Evolutionary conservation across 768 basidiomycete species (phyloP).

Genomic region (Phanerodontia chrysosporium): DNA sequence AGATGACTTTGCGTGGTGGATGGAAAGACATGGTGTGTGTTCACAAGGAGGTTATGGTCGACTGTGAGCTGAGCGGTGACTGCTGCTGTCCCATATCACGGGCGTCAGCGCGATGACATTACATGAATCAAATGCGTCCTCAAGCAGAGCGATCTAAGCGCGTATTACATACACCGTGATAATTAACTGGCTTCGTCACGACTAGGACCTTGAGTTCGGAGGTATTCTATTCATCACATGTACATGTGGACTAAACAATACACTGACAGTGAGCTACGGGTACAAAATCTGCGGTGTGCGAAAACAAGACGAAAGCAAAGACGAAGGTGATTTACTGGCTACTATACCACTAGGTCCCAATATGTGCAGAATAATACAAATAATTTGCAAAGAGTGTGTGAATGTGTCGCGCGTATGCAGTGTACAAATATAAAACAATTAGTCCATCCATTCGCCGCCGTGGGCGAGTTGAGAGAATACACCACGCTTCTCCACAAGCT

Average conservation of each 20-base stretch:
- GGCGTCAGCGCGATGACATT: background rate
- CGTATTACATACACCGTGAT: no score
- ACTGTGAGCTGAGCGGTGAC: background rate
- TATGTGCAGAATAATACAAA: background rate
- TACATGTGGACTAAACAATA: constrained; percentile 1
- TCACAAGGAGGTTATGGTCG: background rate
- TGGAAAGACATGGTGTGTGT: background rate
- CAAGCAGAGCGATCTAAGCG: no score
- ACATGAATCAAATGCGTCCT: no score
- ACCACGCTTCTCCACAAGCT: constrained; percentile 62
- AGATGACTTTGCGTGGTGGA: constrained; percentile 63
- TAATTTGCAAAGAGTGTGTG: constrained; percentile 2
- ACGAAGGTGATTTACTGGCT: background rate
- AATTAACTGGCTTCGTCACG: no score
- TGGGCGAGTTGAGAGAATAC: constrained; percentile 74
- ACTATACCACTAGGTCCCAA: background rate
- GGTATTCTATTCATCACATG: constrained; percentile 1
- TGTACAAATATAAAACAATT: background rate
- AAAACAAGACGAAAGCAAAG: background rate
- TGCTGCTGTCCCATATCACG: background rate
- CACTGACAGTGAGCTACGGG: background rate
- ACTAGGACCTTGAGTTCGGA: no score
- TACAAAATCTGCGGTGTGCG: background rate
- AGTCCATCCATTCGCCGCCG: constrained; percentile 64
- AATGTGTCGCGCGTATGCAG: background rate